phyloP scores from a whole-genome alignment of 345 rosid genomes.

The Syzygium aqueum region DNA sequence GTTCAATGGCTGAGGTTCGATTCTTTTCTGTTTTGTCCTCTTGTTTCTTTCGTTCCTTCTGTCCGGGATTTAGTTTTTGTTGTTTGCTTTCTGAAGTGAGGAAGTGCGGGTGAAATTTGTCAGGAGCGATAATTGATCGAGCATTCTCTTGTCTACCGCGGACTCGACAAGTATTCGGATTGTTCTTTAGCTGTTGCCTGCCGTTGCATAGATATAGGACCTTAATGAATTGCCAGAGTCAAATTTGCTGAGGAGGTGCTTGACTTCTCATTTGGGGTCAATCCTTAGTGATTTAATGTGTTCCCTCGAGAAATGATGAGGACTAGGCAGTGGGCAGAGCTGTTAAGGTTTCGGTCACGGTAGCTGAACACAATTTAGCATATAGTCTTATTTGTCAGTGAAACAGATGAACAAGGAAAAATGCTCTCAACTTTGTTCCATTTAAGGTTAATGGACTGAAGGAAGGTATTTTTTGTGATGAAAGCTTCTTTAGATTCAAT shows the following conservation, averaged over 20 bases:
- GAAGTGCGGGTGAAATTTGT: not conserved
- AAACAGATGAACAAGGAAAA: not conserved
- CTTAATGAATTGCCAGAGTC: not conserved
- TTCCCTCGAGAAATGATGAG: not conserved
- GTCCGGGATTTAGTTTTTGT: too few relatives aligned
- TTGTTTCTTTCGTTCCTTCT: too few relatives aligned
- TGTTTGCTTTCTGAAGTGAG: too few relatives aligned
- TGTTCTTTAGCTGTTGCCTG: not conserved
- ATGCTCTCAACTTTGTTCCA: not conserved
- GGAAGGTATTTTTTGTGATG: not conserved
- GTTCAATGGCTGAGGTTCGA: not conserved
- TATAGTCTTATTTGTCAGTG: not conserved
- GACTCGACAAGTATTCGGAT: not conserved
- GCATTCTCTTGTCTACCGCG: not conserved
- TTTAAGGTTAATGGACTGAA: not conserved
- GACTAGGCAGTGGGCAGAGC: not conserved
- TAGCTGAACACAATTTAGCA: not conserved
- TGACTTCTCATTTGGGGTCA: not conserved
- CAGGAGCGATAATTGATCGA: not conserved
- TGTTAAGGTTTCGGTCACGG: not conserved
- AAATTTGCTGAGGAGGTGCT: not conserved
- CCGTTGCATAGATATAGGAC: not conserved
- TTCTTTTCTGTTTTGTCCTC: too few relatives aligned
- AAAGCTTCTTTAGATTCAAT: not conserved
- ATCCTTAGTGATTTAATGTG: conserved; percentile 22